A percentile compares a stretch with the other conserved stretches of the same genome.
phyloP scores from a whole-genome alignment of 805 yeast species.

The Torulaspora delbrueckii region DNA sequence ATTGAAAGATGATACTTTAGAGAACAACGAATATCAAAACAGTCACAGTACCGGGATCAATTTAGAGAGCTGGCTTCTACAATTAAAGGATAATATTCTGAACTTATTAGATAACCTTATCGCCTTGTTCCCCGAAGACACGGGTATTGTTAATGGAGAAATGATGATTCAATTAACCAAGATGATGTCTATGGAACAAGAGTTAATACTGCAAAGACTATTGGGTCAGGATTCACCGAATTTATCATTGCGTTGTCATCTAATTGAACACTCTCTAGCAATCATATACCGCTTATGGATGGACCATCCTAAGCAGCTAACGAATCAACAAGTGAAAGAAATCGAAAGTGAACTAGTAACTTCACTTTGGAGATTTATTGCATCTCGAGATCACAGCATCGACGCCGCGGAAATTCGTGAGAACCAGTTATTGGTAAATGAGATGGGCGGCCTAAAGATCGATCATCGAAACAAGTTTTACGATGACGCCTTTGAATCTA shows the following conservation, averaged over 20 bases:
- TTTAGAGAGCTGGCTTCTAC: conserved; percentile 25
- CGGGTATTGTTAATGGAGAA: conserved; percentile 19
- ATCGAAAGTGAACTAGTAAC: conserved; percentile 44
- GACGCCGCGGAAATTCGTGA: conserved; percentile 17
- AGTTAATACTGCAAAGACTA: conserved; percentile 25
- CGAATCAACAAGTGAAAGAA: conserved; percentile 29
- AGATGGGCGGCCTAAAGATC: conserved; percentile 34
- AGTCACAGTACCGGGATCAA: conserved; percentile 10
- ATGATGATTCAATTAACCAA: conserved; percentile 24
- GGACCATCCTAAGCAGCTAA: conserved; percentile 14
- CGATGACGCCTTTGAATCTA: conserved; percentile 41
- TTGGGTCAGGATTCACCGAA: conserved; percentile 25
- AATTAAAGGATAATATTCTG: conserved; percentile 43
- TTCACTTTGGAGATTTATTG: conserved; percentile 47
- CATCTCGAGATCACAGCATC: conserved; percentile 14
- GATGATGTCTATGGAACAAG: conserved; percentile 36
- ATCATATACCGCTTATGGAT: conserved; percentile 23
- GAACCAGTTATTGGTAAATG: conserved; percentile 32
- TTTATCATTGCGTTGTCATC: conserved; percentile 10
- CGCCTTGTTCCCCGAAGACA: conserved; percentile 17
- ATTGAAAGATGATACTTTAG: conserved; percentile 23
- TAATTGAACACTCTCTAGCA: conserved; percentile 22
- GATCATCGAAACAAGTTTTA: conserved; percentile 28
- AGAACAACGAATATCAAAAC: conserved; percentile 1
- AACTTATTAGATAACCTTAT: conserved; percentile 45